Conservation (phyloP, 1,139 yeast species). For the Diutina scorzettiae region DNA sequence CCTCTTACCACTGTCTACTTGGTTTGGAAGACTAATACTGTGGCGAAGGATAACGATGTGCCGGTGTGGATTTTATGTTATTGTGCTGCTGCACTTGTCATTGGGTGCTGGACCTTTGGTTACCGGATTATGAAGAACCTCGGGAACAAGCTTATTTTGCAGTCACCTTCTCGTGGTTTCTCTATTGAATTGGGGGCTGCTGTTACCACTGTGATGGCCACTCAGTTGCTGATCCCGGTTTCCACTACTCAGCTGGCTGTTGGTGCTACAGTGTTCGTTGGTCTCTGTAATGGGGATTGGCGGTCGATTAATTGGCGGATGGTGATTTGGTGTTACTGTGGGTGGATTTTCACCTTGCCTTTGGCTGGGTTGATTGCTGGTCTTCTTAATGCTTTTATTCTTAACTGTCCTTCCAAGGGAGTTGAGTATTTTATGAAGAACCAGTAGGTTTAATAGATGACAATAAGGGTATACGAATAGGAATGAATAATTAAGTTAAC, state of each 20-base stretch:
- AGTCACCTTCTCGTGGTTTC: constrained; percentile 76
- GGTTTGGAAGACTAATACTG: constrained; percentile 44
- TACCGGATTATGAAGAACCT: constrained; percentile 59
- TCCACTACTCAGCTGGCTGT: constrained; percentile 76
- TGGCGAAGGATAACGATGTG: constrained; percentile 39
- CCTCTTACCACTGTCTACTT: constrained; percentile 58
- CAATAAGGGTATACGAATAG: too few species aligned
- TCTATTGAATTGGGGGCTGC: constrained; percentile 74
- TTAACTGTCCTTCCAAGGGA: constrained; percentile 53
- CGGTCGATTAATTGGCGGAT: constrained; percentile 69
- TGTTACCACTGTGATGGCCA: constrained; percentile 62
- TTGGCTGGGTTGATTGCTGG: constrained; percentile 68
- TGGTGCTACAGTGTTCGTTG: constrained; percentile 70
- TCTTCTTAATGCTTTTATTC: constrained; percentile 47
- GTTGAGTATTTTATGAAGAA: constrained; percentile 15
- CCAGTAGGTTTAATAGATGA: too few species aligned
- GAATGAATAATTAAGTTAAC: too few species aligned
- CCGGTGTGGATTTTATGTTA: constrained; percentile 65
- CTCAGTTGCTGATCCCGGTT: constrained; percentile 62
- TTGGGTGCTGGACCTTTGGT: constrained; percentile 68
- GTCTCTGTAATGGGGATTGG: constrained; percentile 54
- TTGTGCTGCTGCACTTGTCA: constrained; percentile 54
- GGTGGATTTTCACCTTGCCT: constrained; percentile 68
- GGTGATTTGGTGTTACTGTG: constrained; percentile 59
- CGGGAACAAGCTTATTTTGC: constrained; percentile 66